These are phyloP conservation scores for Fusarium praegraminearum DNA, from an alignment of 2,329 filamentous ascomycete genomes.

Conservation along the genomic window DNA sequence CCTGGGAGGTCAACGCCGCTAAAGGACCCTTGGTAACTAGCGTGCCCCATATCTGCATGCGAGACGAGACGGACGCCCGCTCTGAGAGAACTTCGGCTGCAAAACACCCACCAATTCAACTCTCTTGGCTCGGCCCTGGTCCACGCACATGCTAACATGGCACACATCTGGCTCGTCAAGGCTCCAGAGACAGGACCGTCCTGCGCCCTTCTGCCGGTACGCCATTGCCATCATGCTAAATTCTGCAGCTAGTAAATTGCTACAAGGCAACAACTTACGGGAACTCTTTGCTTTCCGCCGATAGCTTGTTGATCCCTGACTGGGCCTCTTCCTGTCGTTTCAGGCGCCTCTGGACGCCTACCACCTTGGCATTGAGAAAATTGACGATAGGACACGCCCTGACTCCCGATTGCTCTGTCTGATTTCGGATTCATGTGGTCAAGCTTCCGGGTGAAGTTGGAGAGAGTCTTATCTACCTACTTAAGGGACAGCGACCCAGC, in stretches of 20 bases:
- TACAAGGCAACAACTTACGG: conserved; percentile 44
- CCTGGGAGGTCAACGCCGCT: conserved; percentile 19
- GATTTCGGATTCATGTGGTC: conserved; percentile 34
- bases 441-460: conserved; percentile 33
- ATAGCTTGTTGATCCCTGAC: conserved; percentile 48
- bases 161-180: conserved; percentile 34
- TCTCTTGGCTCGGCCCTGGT: conserved; percentile 43
- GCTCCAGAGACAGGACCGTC: conserved; percentile 20
- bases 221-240: conserved; percentile 32
- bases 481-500: conserved; percentile 48
- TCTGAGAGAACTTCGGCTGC: conserved; percentile 41
- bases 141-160: conserved; percentile 44
- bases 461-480: conserved; percentile 44
- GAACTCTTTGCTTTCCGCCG: conserved; percentile 40
- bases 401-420: conserved; percentile 12
- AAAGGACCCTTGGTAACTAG: conserved; percentile 41
- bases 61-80: conserved; percentile 41
- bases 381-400: conserved; percentile 46
- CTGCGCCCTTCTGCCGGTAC: conserved; percentile 28
- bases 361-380: conserved; percentile 45
- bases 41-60: conserved; percentile 48
- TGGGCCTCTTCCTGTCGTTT: conserved; percentile 39
- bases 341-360: conserved; percentile 33
- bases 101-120: conserved; percentile 34
- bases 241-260: conserved; percentile 43